Percentiles rank a stretch among this genome's conserved stretches.
Evolutionary conservation across 1,284 basidiomycete species (phyloP).

Genomic region (Inonotus obliquus): DNA sequence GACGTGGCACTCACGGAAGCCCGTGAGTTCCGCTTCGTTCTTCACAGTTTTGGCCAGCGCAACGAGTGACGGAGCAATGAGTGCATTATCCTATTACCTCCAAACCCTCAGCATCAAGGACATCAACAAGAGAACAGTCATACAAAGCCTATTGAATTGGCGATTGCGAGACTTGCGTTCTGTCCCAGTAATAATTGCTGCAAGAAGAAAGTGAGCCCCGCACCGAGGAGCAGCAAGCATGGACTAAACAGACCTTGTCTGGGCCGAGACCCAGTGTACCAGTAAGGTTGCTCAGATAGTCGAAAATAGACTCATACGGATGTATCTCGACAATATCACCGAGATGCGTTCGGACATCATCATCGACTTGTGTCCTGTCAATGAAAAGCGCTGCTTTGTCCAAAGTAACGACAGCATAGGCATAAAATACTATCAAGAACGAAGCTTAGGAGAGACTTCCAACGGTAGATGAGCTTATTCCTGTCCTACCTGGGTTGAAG

Average conservation of each 20-base stretch:
- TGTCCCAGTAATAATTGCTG: constrained; percentile 64
- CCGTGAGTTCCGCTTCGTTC: constrained; percentile 82
- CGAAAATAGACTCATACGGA: constrained; percentile 69
- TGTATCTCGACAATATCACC: constrained; percentile 59
- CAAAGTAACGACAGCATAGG: constrained; percentile 78
- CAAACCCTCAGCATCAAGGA: constrained; percentile 4
- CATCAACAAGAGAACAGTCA: constrained; percentile 20
- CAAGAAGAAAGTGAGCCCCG: background rate
- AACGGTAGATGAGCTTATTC: background rate
- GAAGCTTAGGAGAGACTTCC: background rate
- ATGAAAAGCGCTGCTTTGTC: constrained; percentile 73
- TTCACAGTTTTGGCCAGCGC: constrained; percentile 88
- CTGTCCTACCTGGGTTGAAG: constrained; percentile 70
- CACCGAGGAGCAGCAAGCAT: background rate
- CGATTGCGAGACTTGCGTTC: constrained; percentile 75
- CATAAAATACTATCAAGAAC: constrained; percentile 77
- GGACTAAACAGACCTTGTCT: constrained; percentile 34
- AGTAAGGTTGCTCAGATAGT: constrained; percentile 51
- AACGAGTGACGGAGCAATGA: constrained; percentile 68
- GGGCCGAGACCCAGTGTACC: constrained; percentile 41
- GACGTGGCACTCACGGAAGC: constrained; percentile 87
- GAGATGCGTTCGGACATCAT: constrained; percentile 55
- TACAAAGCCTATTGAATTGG: constrained; percentile 68
- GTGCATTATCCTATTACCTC: constrained; percentile 44
- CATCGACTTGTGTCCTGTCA: constrained; percentile 58